Percentiles rank a stretch among this genome's conserved stretches.
phyloP scores from a whole-genome alignment of 164 flowering plant species.

The Taxillus chinensis region DNA sequence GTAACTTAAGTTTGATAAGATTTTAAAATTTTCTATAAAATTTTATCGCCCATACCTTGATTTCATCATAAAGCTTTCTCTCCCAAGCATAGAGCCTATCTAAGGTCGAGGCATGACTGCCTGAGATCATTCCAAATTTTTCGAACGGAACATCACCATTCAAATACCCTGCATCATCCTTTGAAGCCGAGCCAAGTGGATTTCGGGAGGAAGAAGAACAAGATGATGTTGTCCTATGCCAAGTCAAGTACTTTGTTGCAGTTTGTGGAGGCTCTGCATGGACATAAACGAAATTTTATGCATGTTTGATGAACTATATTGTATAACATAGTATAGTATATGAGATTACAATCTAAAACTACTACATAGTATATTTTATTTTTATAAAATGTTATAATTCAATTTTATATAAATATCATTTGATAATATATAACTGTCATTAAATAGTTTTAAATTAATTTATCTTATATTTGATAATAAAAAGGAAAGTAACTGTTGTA shows the following conservation, averaged over 20 bases:
- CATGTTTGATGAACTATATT: too few relatives aligned
- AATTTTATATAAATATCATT: too few relatives aligned
- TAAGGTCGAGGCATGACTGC: constrained; percentile 93
- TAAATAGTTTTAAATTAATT: too few relatives aligned
- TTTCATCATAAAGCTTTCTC: constrained; percentile 94
- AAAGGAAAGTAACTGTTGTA: too few relatives aligned
- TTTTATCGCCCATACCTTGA: constrained; percentile 51
- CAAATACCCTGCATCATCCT: constrained; percentile 41
- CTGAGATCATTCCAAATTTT: constrained; percentile 70
- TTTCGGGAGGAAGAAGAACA: constrained; percentile 77
- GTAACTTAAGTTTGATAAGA: too few relatives aligned
- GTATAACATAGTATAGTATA: too few relatives aligned
- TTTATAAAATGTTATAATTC: too few relatives aligned
- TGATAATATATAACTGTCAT: too few relatives aligned
- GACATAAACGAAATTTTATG: background rate
- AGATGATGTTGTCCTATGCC: constrained; percentile 85
- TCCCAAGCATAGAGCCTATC: constrained; percentile 97
- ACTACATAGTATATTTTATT: too few relatives aligned
- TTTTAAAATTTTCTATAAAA: background rate
- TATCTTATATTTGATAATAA: too few relatives aligned
- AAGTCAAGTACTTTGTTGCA: constrained; percentile 63
- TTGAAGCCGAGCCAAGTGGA: constrained; percentile 41
- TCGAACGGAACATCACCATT: constrained; percentile 30
- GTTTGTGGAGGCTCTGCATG: constrained; percentile 46
- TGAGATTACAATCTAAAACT: too few relatives aligned